Conservation (phyloP, 1,284 basidiomycete genomes). For the Laetiporus sulphureus region DNA sequence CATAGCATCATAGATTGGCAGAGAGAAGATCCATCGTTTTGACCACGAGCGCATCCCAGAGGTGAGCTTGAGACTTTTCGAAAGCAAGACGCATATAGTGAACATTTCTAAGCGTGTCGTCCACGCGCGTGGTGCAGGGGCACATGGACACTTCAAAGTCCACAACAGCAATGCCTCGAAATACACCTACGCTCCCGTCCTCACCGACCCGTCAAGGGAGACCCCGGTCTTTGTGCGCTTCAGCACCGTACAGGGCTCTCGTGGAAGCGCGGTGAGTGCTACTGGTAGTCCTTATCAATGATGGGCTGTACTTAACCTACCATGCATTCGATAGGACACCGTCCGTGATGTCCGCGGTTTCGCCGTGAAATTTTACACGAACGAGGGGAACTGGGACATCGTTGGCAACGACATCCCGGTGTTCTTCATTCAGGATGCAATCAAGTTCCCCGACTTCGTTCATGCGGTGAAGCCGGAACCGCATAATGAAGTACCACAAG, state of each 20-base stretch:
- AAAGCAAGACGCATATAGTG: neutral
- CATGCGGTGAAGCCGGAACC: constrained; percentile 81
- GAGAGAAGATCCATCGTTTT: constrained; percentile 72
- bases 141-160: constrained; percentile 77
- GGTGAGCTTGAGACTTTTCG: constrained; percentile 41
- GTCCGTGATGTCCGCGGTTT: constrained; percentile 87
- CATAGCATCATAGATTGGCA: constrained; percentile 31
- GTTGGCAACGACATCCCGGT: constrained; percentile 78
- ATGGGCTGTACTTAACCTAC: too few species aligned
- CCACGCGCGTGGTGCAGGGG: constrained; percentile 74
- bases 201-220: constrained; percentile 64
- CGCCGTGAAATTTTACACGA: constrained; percentile 75
- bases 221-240: constrained; percentile 79
- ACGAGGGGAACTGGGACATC: constrained; percentile 79
- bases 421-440: constrained; percentile 82
- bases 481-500: constrained; percentile 63
- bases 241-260: constrained; percentile 73
- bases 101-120: constrained; percentile 33
- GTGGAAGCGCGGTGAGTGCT: constrained; percentile 58
- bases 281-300: neutral
- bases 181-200: constrained; percentile 59
- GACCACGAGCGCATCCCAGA: constrained; percentile 81
- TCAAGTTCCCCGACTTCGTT: constrained; percentile 80
- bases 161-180: constrained; percentile 57
- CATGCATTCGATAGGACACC: constrained; percentile 53